Evolutionary conservation across 2,329 filamentous ascomycete species (phyloP).

Genomic region (Alternaria dauci): DNA sequence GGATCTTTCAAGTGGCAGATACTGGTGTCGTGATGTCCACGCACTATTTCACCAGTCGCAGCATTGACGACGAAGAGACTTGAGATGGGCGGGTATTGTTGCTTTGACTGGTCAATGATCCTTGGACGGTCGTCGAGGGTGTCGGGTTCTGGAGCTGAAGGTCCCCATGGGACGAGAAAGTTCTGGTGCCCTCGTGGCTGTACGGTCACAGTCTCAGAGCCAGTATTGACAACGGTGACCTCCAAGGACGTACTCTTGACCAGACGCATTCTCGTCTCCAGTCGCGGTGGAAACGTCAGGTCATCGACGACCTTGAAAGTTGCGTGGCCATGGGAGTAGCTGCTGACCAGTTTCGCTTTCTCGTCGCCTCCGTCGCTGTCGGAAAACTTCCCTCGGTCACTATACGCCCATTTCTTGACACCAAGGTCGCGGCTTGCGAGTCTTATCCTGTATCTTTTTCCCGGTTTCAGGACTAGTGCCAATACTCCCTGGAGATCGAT

Average conservation of each 20-base stretch:
- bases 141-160: background rate
- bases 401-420: background rate
- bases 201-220: background rate
- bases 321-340: background rate
- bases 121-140: background rate
- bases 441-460: background rate
- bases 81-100: background rate
- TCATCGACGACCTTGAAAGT: background rate
- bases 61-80: background rate
- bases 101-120: background rate
- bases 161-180: background rate
- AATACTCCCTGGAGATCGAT: background rate
- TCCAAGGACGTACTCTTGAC: background rate
- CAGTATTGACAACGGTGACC: background rate
- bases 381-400: background rate
- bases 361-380: background rate
- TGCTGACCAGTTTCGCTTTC: slow-evolving; percentile 5
- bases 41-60: background rate
- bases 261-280: background rate
- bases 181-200: background rate
- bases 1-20: background rate
- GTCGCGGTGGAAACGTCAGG: background rate
- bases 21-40: background rate
- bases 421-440: background rate
- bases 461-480: background rate